These are phyloP conservation scores for Penicilliopsis zonata DNA, from an alignment of 495 filamentous ascomycete species.

Conservation along the genomic window DNA sequence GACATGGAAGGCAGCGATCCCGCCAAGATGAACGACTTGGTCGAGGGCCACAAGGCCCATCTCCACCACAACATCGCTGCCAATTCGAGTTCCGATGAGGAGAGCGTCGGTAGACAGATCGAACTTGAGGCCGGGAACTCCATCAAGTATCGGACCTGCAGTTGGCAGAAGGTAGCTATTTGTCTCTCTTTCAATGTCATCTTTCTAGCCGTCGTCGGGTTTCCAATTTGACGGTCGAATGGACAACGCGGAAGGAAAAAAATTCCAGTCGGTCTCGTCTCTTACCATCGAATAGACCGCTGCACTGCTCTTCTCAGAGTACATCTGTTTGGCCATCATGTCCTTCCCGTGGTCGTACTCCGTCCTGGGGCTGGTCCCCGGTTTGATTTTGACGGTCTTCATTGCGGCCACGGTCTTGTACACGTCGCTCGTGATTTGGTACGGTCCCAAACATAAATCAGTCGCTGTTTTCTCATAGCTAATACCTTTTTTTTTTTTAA, in stretches of 20 bases:
- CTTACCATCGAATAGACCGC: slow-evolving; percentile 47
- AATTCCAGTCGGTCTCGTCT: not conserved
- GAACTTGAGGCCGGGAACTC: slow-evolving; percentile 64
- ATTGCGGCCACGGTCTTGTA: slow-evolving; percentile 67
- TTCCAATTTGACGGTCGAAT: too few relatives aligned
- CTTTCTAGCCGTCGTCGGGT: too few relatives aligned
- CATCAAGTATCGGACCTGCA: slow-evolving; percentile 83
- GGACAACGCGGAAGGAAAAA: too few relatives aligned
- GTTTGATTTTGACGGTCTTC: slow-evolving; percentile 68
- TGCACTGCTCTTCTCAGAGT: slow-evolving; percentile 78
- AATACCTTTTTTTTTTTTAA: slow-evolving; percentile 10
- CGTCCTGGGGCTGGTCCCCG: slow-evolving; percentile 73
- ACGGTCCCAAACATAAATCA: too few relatives aligned
- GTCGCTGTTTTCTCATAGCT: too few relatives aligned
- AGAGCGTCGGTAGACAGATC: slow-evolving; percentile 56
- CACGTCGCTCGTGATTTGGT: slow-evolving; percentile 75
- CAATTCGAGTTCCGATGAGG: slow-evolving; percentile 19
- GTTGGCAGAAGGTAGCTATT: slow-evolving; percentile 80
- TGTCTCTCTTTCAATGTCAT: slow-evolving; percentile 5
- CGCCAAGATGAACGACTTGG: slow-evolving; percentile 17
- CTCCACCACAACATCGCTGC: slow-evolving; percentile 4
- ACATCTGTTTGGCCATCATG: slow-evolving; percentile 91
- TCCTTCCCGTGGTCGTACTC: slow-evolving; percentile 88
- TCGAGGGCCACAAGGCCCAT: slow-evolving; percentile 19
- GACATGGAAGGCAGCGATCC: slow-evolving; percentile 13